Evolutionary conservation across 768 basidiomycete species (phyloP), one percentile per base, ranked within the genome.

Genomic region (Suillus fuscotomentosus): DNA sequence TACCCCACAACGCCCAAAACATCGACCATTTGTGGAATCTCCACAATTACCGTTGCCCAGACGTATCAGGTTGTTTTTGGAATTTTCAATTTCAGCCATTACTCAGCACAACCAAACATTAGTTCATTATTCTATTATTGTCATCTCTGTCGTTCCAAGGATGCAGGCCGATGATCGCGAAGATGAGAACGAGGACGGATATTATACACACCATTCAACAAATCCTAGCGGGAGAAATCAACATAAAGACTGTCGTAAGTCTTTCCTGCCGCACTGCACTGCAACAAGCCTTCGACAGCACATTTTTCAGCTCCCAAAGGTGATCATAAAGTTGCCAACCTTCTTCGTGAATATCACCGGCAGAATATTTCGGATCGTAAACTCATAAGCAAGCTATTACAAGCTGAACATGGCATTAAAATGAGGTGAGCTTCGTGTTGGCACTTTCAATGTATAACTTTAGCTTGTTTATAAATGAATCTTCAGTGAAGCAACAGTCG

Each of bases 351-450:
- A 39, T 77, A 75, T 47, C 72, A 77, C 61, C 27, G 60, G 9
- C 61, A 64, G 14, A 70, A 68, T 4, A 68, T 74, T n/a, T 76
- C 69, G 1, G 67, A 73, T 56, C 68, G 60, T 15, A 54, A 65
- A 14, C 61, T 55, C 15, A 70, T 76, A 13, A 69, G 69, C 50
- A 63, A 72, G 53, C 61, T 75, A 7, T 63, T 77, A 10, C 45
- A 56, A 36, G 64, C 66, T 7, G 75, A 76, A 39, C 71, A 75
- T 69, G 66, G 68, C 1, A 69, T 77, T 51, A 62, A 50, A 51
- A 62, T 62, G 61, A 50, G 47, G 51, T 62, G 47, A 62, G 61
- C 53, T 11, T 42, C 3, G 2, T 0, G 5, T 4, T 48, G 22
- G 22, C 14, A 5, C 47, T 0, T 3, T 48, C 22, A 13, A 48